Evolutionary conservation across 768 basidiomycete species (phyloP).

Genomic region (Chalciporus pseudorubinellus): DNA sequence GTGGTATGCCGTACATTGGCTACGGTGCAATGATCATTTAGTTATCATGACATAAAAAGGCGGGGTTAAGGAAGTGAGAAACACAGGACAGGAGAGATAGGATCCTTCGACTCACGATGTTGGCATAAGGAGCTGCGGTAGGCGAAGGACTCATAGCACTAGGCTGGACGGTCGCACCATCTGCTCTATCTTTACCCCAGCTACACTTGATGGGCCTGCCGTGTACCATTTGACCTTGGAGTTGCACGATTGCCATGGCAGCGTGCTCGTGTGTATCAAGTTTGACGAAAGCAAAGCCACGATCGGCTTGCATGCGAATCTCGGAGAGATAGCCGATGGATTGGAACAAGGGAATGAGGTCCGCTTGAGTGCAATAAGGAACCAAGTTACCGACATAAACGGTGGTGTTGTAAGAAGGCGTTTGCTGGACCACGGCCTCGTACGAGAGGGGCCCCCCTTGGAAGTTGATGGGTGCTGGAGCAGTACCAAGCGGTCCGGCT

Average conservation of each 20-base stretch:
- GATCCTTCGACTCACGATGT: conserved; percentile 52
- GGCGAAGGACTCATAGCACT: conserved; percentile 61
- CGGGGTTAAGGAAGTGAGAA: background rate
- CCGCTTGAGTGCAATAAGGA: conserved; percentile 95
- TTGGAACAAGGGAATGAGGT: conserved; percentile 97
- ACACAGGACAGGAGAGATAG: background rate
- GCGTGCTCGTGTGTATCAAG: conserved; percentile 98
- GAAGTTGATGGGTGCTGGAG: conserved; percentile 90
- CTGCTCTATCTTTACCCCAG: conserved; percentile 96
- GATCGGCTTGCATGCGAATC: conserved; percentile 98
- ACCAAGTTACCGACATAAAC: conserved; percentile 99
- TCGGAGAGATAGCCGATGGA: conserved; percentile 98
- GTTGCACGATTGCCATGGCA: conserved; percentile 95
- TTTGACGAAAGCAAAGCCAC: conserved; percentile 98
- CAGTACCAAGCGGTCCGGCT: conserved; percentile 51
- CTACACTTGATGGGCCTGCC: conserved; percentile 97
- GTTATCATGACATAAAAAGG: conserved; percentile 4
- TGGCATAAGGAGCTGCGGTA: conserved; percentile 64
- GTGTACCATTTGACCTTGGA: conserved; percentile 96
- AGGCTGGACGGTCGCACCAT: conserved; percentile 56
- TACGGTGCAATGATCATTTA: conserved; percentile 25
- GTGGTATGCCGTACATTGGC: conserved; percentile 92
- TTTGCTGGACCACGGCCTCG: conserved; percentile 91
- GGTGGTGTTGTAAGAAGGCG: conserved; percentile 90
- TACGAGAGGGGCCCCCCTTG: conserved; percentile 86